Base-by-base conservation (phyloP, 2,329 filamentous ascomycete species). In the Aspergillus chevalieri region DNA sequence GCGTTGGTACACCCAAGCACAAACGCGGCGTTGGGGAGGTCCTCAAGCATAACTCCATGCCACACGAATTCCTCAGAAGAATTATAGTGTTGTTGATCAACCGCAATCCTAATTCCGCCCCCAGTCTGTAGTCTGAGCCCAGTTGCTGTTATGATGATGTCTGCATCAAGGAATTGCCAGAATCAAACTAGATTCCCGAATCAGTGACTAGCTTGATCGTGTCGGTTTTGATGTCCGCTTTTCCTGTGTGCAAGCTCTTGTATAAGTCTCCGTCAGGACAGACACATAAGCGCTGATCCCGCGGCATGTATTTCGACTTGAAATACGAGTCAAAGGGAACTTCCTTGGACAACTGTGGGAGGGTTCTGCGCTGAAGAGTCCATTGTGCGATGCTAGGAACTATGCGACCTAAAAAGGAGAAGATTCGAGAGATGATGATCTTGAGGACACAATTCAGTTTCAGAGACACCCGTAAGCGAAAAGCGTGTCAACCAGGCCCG, bases 241-340 rank as follows among this genome's bases (percentile, higher is more conserved):
- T 17, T 17, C 17, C 17, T 17, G 28, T 30, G 12, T 30, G 28
- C 28, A 81, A 66, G 24, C 68, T 66, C 15, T 70, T 62, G 65
- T 77, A 81, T 61, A 80, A 81, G 60, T 81, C 79, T 17, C 74
- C 76, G 46, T 80, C 73, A 0, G 77, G 77, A 26, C 71, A 82
- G 52, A 87, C 70, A 60, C 87, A 91, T 7, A 91, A 70, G 1
- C 88, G 79, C 64, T 92, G 87, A 48, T 88, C 77, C 74, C 85
- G 83, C 0, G 82, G 82, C 19, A 77, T 73, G 59, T 87, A 86
- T 1, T 60, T 62, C 0, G 83, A 83, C 4, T 76, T 78, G 63
- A 86, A 86, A 64, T 86, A 78, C 2, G 78, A 73, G 49, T 83
- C 77, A 26, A 78, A 64, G 2, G 78, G 74, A 21, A 81, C 65